A percentile compares a stretch with the other conserved stretches of the same genome.
Conservation (phyloP, 257 asterid genomes). For the Forsythia suspensa region DNA sequence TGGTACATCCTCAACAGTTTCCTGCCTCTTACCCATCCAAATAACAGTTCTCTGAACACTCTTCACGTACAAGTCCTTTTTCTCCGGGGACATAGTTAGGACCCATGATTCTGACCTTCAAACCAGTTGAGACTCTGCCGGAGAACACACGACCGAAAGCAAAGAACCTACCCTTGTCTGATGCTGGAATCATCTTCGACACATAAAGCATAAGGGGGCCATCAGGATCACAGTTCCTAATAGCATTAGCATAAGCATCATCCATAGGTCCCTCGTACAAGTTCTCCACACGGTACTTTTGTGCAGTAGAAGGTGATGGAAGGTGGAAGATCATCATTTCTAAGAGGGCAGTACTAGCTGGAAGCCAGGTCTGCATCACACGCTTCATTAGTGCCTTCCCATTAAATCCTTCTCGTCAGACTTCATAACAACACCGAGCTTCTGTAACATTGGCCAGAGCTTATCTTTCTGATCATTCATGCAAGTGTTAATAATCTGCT, state of each 20-base stretch:
- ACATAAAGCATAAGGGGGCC: slow-evolving; percentile 52
- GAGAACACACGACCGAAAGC: slow-evolving; percentile 51
- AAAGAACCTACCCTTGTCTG: slow-evolving; percentile 51
- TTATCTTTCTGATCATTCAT: slow-evolving; percentile 31
- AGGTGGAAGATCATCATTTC: slow-evolving; percentile 67
- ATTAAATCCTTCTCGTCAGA: slow-evolving; percentile 50
- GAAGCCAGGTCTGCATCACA: slow-evolving; percentile 62
- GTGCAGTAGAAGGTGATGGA: slow-evolving; percentile 53
- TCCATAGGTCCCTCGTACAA: slow-evolving; percentile 52
- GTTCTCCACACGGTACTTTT: slow-evolving; percentile 53
- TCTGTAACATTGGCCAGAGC: slow-evolving; percentile 53
- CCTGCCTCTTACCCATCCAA: slow-evolving; percentile 61
- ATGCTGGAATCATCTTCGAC: slow-evolving; percentile 54
- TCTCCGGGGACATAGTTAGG: slow-evolving; percentile 51
- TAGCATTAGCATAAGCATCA: slow-evolving; percentile 40
- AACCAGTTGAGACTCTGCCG: slow-evolving; percentile 49
- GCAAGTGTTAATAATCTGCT: slow-evolving; percentile 33
- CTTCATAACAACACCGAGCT: slow-evolving; percentile 45
- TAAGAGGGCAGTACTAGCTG: slow-evolving; percentile 47
- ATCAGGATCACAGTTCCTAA: slow-evolving; percentile 51
- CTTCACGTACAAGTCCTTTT: slow-evolving; percentile 44
- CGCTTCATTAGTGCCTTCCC: slow-evolving; percentile 59
- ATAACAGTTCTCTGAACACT: slow-evolving; percentile 53
- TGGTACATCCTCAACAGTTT: slow-evolving; percentile 61
- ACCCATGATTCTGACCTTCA: slow-evolving; percentile 59